Evolutionary conservation across 768 basidiomycete species (phyloP).

Genomic region (Macrocybe gigantea): DNA sequence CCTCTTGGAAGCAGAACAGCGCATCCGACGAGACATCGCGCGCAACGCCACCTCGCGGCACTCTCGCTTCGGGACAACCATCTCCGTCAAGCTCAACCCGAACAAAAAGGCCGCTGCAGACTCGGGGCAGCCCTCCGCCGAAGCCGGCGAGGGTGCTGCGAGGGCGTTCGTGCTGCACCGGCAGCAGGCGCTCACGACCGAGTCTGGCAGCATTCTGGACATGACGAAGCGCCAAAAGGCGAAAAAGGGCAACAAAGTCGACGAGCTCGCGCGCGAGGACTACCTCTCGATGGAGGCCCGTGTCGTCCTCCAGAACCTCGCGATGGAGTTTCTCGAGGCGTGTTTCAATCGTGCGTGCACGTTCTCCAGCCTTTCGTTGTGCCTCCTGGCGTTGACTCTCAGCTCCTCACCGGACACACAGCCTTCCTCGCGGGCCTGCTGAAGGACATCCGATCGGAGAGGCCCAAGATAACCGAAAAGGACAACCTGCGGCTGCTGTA

Average conservation of each 20-base stretch:
- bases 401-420: conserved; percentile 22
- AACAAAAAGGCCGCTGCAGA: conserved; percentile 31
- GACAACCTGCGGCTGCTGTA: conserved; percentile 88
- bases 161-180: conserved; percentile 77
- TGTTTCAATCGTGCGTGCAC: conserved; percentile 81
- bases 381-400: conserved; percentile 11
- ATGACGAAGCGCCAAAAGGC: conserved; percentile 54
- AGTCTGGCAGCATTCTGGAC: conserved; percentile 69
- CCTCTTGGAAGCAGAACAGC: conserved; percentile 74
- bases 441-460: conserved; percentile 91
- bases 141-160: conserved; percentile 19
- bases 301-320: conserved; percentile 60
- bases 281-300: conserved; percentile 63
- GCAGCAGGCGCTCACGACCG: conserved; percentile 69
- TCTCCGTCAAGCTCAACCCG: conserved; percentile 69
- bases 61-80: conserved; percentile 94
- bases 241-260: conserved; percentile 55
- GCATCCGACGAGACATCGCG: conserved; percentile 48
- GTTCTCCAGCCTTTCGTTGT: conserved; percentile 3
- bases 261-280: conserved; percentile 66
- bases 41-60: conserved; percentile 70
- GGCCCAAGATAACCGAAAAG: conserved; percentile 89
- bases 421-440: conserved; percentile 83
- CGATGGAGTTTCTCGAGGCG: conserved; percentile 67
- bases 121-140: conserved; percentile 5